Conservation (phyloP, 345 rosid genomes). For the Firmiana major region DNA sequence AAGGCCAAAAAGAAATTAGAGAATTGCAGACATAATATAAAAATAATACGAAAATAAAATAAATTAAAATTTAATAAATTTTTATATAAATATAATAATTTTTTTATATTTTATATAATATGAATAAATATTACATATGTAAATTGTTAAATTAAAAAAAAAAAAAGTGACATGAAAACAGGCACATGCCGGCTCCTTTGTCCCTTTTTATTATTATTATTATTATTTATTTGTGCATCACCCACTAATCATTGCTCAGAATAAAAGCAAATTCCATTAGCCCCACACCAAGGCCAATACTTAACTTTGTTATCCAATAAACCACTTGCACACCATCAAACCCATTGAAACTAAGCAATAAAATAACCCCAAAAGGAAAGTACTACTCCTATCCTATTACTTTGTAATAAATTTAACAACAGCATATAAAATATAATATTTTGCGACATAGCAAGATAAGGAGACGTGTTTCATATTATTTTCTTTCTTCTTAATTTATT, state of each 20-base stretch:
- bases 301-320: constrained; percentile 16
- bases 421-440: not conserved
- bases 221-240: constrained; percentile 11
- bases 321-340: not conserved
- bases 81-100: too few species aligned
- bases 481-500: not conserved
- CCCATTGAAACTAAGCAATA: not conserved
- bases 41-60: too few species aligned
- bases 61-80: too few species aligned
- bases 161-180: constrained; percentile 27
- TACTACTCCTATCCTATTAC: too few species aligned
- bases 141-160: not conserved
- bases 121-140: too few species aligned
- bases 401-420: not conserved
- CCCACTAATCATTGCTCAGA: constrained; percentile 35
- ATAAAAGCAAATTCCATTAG: constrained; percentile 34
- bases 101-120: too few species aligned
- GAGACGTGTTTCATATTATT: not conserved
- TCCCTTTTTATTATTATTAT: too few species aligned
- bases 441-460: constrained; percentile 17
- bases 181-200: constrained; percentile 18
- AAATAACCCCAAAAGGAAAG: not conserved
- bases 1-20: not conserved
- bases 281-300: constrained; percentile 30
- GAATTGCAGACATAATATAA: too few species aligned